Conservation (phyloP, 805 yeast species). For the Saccharomycopsis capsularis region DNA sequence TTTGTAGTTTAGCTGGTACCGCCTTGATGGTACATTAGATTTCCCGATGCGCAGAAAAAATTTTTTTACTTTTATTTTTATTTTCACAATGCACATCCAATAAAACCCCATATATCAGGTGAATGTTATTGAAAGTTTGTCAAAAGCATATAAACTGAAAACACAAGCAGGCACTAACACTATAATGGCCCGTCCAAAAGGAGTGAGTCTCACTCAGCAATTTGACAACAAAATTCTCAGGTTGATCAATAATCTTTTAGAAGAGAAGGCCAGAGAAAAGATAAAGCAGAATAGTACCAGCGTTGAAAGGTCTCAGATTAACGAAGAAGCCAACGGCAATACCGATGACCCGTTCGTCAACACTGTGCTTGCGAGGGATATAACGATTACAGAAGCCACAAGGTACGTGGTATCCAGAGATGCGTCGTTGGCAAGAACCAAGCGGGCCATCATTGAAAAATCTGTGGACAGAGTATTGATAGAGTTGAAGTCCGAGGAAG, state of each 20-base stretch:
- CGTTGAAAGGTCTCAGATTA: too few relatives aligned
- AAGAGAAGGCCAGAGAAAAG: neutral
- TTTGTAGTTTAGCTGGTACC: too few relatives aligned
- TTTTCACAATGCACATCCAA: too few relatives aligned
- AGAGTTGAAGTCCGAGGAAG: constrained; percentile 11
- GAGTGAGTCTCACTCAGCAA: neutral
- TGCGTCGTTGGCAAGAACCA: constrained; percentile 12
- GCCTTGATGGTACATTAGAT: too few relatives aligned
- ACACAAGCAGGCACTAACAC: too few relatives aligned
- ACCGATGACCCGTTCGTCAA: constrained; percentile 30
- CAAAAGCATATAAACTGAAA: too few relatives aligned
- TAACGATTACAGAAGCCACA: constrained; percentile 13
- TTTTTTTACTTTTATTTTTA: too few relatives aligned
- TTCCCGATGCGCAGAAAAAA: too few relatives aligned
- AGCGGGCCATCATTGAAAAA: constrained; percentile 17
- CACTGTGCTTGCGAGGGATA: constrained; percentile 6
- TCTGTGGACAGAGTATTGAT: constrained; percentile 12
- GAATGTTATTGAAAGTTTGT: too few relatives aligned
- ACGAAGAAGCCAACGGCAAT: neutral
- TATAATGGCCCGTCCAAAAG: neutral
- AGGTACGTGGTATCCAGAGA: constrained; percentile 14
- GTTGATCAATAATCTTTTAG: neutral
- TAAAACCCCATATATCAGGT: too few relatives aligned
- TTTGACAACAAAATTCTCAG: neutral
- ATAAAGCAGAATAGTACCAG: neutral